Conservation (phyloP, 2,329 filamentous ascomycete genomes). For the Penicillium brevicompactum region DNA sequence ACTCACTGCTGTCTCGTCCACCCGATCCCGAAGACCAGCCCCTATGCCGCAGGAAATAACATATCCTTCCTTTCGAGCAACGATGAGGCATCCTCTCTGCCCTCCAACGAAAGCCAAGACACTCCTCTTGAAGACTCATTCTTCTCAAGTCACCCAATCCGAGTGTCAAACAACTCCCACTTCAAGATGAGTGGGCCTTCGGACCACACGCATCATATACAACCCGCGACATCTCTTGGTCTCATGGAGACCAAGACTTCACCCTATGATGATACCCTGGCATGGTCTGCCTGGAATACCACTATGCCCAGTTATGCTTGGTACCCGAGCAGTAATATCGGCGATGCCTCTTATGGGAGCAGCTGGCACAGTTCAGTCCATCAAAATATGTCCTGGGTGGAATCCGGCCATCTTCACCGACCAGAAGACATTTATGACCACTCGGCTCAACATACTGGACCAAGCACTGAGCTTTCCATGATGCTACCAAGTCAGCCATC, state of each 20-base stretch:
- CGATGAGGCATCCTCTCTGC: slow-evolving; percentile 12
- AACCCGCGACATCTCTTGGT: neutral
- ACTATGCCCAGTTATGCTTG: neutral
- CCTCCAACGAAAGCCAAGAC: slow-evolving; percentile 8
- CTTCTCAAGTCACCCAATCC: neutral
- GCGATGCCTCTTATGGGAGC: neutral
- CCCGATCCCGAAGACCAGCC: slow-evolving; percentile 8
- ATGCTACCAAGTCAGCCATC: neutral
- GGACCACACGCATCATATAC: neutral
- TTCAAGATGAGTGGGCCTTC: neutral
- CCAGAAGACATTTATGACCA: neutral
- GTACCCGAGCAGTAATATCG: neutral
- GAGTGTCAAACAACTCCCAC: neutral
- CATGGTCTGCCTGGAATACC: neutral
- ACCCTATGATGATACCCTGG: neutral
- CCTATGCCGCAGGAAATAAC: slow-evolving; percentile 5
- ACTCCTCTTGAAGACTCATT: neutral
- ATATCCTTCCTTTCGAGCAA: slow-evolving; percentile 11
- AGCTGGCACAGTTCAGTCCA: neutral
- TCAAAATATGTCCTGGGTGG: neutral
- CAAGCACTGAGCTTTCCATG: neutral
- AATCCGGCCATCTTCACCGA: neutral
- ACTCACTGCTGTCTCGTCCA: slow-evolving; percentile 10
- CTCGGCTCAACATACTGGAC: neutral
- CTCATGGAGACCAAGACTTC: neutral